phyloP scores from a whole-genome alignment of 257 asterid species.

The Eustoma russellianum region DNA sequence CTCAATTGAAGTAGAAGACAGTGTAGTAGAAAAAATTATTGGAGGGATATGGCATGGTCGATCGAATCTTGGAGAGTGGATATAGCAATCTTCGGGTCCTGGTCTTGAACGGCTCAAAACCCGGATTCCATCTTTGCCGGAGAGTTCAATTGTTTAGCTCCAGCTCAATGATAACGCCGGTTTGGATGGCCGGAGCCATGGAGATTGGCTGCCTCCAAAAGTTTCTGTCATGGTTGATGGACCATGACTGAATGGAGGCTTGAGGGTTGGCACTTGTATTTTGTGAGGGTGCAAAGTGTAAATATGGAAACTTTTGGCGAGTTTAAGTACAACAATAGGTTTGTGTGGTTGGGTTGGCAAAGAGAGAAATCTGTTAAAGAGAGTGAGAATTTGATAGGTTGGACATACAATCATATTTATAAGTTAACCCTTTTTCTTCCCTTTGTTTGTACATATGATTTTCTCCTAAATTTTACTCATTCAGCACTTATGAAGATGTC shows the following conservation, averaged over 20 bases:
- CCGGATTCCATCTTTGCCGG: slow-evolving; percentile 16
- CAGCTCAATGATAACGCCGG: slow-evolving; percentile 37
- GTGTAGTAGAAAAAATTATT: slow-evolving; percentile 49
- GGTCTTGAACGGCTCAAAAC: slow-evolving; percentile 42
- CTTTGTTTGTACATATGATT: slow-evolving; percentile 11
- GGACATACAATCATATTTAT: slow-evolving; percentile 31
- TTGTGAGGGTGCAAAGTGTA: slow-evolving; percentile 32
- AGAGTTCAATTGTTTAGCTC: slow-evolving; percentile 31
- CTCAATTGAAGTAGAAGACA: slow-evolving; percentile 52
- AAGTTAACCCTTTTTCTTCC: slow-evolving; percentile 16
- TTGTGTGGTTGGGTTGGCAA: background rate
- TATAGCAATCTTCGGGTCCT: slow-evolving; percentile 48
- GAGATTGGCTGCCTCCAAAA: slow-evolving; percentile 63
- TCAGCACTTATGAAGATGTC: background rate
- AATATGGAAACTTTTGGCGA: slow-evolving; percentile 26
- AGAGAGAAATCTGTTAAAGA: slow-evolving; percentile 17
- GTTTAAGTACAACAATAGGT: slow-evolving; percentile 16
- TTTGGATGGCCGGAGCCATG: slow-evolving; percentile 23
- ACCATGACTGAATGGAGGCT: no score
- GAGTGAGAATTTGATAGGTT: slow-evolving; percentile 45
- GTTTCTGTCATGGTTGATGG: slow-evolving; percentile 31
- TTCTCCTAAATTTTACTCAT: slow-evolving; percentile 20
- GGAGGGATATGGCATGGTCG: slow-evolving; percentile 72
- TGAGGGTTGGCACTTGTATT: slow-evolving; percentile 6
- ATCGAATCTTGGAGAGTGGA: slow-evolving; percentile 57